Conservation (phyloP, 371 early-diverging fungal genomes). For the Actinomortierella wolfii region DNA sequence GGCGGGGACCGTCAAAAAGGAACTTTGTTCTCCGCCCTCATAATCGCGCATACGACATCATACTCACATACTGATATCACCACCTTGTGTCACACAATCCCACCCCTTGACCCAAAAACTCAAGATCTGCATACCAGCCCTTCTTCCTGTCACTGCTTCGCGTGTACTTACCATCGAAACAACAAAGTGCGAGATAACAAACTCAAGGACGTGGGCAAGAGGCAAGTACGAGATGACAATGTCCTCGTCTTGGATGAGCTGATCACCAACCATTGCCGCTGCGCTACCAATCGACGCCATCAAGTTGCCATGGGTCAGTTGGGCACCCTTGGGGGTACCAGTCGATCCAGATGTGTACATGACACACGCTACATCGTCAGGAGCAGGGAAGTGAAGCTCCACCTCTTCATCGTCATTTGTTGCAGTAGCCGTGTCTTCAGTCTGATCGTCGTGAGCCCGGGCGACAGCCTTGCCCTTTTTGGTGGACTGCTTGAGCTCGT, state of each 20-base stretch:
- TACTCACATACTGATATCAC: no score
- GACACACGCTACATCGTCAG: slow-evolving; percentile 80
- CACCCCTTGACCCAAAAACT: no score
- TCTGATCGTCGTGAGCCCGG: slow-evolving; percentile 8
- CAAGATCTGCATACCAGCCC: no score
- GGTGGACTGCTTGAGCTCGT: slow-evolving; percentile 37
- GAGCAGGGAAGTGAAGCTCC: slow-evolving; percentile 50
- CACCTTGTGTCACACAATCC: no score
- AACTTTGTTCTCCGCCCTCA: no score
- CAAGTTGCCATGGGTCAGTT: slow-evolving; percentile 72
- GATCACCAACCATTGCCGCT: slow-evolving; percentile 49
- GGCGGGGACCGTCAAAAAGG: no score
- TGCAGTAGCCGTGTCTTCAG: slow-evolving; percentile 2
- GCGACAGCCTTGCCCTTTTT: neutral
- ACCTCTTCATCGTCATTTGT: slow-evolving; percentile 8
- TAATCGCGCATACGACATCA: no score
- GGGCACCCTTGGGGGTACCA: slow-evolving; percentile 77
- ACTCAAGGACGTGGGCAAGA: slow-evolving; percentile 88
- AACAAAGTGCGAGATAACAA: slow-evolving; percentile 48
- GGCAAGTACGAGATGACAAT: slow-evolving; percentile 88
- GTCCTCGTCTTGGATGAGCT: slow-evolving; percentile 50
- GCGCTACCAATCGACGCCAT: slow-evolving; percentile 67
- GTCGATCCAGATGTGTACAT: slow-evolving; percentile 93
- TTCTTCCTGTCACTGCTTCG: no score
- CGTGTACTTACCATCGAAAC: slow-evolving; percentile 27